Base-by-base conservation (phyloP, 1,139 yeast genomes). In the Candida albicans region DNA sequence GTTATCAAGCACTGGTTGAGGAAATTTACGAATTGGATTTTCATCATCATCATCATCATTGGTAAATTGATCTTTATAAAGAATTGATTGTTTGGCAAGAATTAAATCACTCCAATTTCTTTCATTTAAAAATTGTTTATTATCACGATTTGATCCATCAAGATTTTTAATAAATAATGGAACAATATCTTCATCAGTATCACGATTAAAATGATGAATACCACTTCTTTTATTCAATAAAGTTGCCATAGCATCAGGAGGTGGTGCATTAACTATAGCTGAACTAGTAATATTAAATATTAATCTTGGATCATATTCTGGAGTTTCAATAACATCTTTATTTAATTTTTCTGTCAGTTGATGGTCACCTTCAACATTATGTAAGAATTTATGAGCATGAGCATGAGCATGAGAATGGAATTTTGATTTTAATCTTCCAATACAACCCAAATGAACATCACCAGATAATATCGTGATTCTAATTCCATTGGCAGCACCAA, bases 231-330 rank as follows among this genome's bases (percentile, higher is more conserved):
- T 79, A 62, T 84, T 77, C 42, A 79, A 64, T 52, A 90, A 70
- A 9, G 71, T 68, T 0, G 96, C 95, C 85, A 91, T 85, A 12
- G 84, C 82, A 59, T 82, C 80, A 1, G 97, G 96, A 2, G 98
- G 98, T 10, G 99, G 96, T 0, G 95, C 83, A 63, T 91, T 91
- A 36, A 86, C 82, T 47, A 91, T 89, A 2, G 98, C 98, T 9
- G 96, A 87, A 14, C 95, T 83, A 40, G 88, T 84, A 30, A 93
- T 80, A 60, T 91, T 93, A 61, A 88, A 78, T 61, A 93, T 83
- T 50, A 89, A 76, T 47, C 95, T 68, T 27, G 87, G 84, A 62
- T 91, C 97, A 27, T 68, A 58, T 53, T 82, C 83, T 0, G 95
- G 90, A 29, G 67, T 54, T 8, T 67, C 61, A n/a, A 73, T 55